Evolutionary conservation across 2,329 filamentous ascomycete species (phyloP), one percentile per base, ranked within the genome.

Genomic region (Ophiostoma sp.): DNA sequence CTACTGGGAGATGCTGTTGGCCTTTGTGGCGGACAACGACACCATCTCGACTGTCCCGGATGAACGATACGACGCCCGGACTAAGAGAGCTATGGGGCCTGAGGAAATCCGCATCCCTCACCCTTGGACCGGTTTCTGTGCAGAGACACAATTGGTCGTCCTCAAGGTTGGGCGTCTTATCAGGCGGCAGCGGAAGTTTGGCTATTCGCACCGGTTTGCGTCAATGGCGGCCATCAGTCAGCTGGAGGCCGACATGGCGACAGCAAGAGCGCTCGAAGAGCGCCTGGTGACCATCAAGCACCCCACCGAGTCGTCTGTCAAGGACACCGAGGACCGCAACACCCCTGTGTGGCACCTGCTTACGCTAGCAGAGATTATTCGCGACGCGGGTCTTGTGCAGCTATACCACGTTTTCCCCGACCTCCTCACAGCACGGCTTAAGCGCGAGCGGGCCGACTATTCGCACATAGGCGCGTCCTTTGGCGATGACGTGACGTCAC

Each of bases 1-100:
- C 67, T 85, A 86, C 72, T 87, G 85, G 85, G 85, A 86, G 73
- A 86, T 86, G 85, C 78, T 86, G 3, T 81, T 86, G 67, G 83
- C 83, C 0, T 86, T 85, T 73, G 83, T 86, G 33, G 82, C 80
- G 71, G 80, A 81, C 73, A 80, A 80, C 67, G 78, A 73, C 66
- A 77, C 77, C 0, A 77, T 79, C 48, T 78, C 77, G 70, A 77
- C 76, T 1, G 76, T 79, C 13, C 78, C 78, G 48, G 75, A 76
- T n/a, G 62, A 72, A 20, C 23, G 54, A 4, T 27, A 54, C 1
- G 60, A 67, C 31, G 17, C 33, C 20, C n/a, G 27, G 1, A 8
- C 39, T 4, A 67, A 68, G 17, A n/a, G 35, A 5, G 5, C 54
- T 1, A 62, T 70, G 44, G 71, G 69, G 31, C 71, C 71, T n/a